phyloP scores from a whole-genome alignment of 1,139 yeast species.

The Scheffersomyces lignicola region DNA sequence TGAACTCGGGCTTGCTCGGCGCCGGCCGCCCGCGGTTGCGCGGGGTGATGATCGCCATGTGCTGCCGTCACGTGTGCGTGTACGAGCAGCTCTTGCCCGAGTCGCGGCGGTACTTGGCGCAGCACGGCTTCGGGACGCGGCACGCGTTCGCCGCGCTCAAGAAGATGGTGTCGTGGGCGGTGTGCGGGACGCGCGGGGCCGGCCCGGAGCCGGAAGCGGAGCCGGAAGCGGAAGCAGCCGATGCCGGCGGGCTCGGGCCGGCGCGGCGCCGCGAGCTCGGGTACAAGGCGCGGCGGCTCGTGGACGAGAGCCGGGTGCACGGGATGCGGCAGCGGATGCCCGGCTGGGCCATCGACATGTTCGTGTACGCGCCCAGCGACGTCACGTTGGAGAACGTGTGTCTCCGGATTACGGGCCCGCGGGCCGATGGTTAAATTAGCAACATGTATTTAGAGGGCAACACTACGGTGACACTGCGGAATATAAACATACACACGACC shows the following conservation, averaged over 20 bases:
- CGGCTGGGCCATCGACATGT: slow-evolving; percentile 39
- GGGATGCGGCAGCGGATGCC: slow-evolving; percentile 42
- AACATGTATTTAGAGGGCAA: too few relatives aligned
- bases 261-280: slow-evolving; percentile 60
- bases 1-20: slow-evolving; percentile 36
- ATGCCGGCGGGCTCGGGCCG: slow-evolving; percentile 41
- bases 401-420: slow-evolving; percentile 30
- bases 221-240: slow-evolving; percentile 28
- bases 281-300: slow-evolving; percentile 61
- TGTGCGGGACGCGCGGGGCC: slow-evolving; percentile 54
- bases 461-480: too few relatives aligned
- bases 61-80: slow-evolving; percentile 86
- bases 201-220: slow-evolving; percentile 26
- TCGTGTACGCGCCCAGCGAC: slow-evolving; percentile 56
- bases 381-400: slow-evolving; percentile 75
- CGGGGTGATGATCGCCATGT: slow-evolving; percentile 85
- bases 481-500: too few relatives aligned
- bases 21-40: slow-evolving; percentile 22
- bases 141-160: slow-evolving; percentile 55
- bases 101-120: slow-evolving; percentile 42
- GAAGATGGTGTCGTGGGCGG: slow-evolving; percentile 85
- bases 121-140: slow-evolving; percentile 27
- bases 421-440: too few relatives aligned
- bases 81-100: slow-evolving; percentile 52
- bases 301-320: slow-evolving; percentile 55